Percentiles rank a stretch among this genome's conserved stretches.
Conservation (phyloP, 163 green algal genomes). For the Scenedesmus sp. region DNA sequence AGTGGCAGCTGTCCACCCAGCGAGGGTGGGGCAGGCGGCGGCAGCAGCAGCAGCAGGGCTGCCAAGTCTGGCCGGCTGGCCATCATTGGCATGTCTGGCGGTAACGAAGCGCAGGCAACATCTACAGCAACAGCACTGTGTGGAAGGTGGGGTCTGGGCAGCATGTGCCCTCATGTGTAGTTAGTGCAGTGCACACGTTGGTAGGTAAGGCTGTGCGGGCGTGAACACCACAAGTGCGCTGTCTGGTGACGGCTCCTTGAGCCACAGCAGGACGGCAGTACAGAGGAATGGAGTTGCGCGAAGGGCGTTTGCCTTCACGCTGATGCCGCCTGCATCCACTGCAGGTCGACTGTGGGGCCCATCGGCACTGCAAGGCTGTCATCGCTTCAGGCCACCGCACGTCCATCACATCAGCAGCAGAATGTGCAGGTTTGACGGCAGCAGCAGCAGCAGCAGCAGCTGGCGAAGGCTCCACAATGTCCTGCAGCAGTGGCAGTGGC, state of each 20-base stretch:
- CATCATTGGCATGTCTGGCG: not conserved
- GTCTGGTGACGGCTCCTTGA: too few species aligned
- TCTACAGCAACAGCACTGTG: not conserved
- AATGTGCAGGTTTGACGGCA: not conserved
- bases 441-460: slow-evolving; percentile 1
- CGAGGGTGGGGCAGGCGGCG: not conserved
- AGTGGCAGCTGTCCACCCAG: not conserved
- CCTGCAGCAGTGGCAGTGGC: not conserved
- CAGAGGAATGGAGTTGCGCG: too few species aligned
- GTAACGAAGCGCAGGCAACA: not conserved
- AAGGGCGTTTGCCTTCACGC: too few species aligned
- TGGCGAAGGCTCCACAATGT: not conserved
- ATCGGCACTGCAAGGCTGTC: not conserved
- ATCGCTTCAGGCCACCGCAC: not conserved
- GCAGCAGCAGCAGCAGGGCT: not conserved
- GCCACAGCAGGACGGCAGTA: too few species aligned
- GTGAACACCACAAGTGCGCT: too few species aligned
- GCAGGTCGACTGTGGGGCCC: not conserved
- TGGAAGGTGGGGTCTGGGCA: not conserved
- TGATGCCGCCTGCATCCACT: not conserved
- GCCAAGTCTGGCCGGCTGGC: not conserved
- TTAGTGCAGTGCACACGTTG: not conserved
- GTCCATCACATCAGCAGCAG: not conserved
- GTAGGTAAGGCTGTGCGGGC: too few species aligned
- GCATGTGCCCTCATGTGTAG: too few species aligned